Evolutionary conservation across 176 grass and related monocot species (phyloP).

Genomic region (Saccharum spontaneum): DNA sequence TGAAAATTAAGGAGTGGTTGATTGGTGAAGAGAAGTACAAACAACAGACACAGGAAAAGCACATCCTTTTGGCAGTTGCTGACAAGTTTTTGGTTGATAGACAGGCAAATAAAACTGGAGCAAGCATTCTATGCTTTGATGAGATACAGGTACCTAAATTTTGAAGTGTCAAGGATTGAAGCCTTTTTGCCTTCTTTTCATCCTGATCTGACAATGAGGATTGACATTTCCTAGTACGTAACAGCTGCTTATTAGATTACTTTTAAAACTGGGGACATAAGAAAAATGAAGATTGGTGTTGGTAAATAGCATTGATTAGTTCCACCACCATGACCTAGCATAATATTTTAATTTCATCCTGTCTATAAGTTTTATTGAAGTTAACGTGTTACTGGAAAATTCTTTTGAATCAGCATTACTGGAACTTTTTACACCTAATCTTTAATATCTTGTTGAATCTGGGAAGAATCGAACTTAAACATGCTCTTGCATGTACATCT

Average conservation of each 20-base stretch:
- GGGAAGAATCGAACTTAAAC: background rate
- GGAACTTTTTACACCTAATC: background rate
- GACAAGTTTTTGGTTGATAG: slow-evolving; percentile 96
- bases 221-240: background rate
- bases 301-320: background rate
- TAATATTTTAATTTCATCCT: slow-evolving; percentile 10
- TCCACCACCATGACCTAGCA: background rate
- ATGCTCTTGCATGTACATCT: slow-evolving; percentile 2
- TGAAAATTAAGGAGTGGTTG: slow-evolving; percentile 93
- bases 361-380: background rate
- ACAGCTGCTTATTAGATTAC: background rate
- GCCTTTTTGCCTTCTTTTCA: background rate
- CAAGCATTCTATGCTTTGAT: slow-evolving; percentile 98
- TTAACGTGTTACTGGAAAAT: background rate
- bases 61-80: slow-evolving; percentile 91
- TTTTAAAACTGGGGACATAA: background rate
- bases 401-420: background rate
- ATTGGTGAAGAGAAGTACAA: slow-evolving; percentile 92
- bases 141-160: slow-evolving; percentile 82
- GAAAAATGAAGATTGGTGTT: background rate
- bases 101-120: slow-evolving; percentile 77
- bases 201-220: background rate
- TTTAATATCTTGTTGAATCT: background rate
- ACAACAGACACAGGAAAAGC: slow-evolving; percentile 74
- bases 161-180: background rate